Percentiles rank a stretch among this genome's conserved stretches.
phyloP scores from a whole-genome alignment of 2,329 filamentous ascomycete genomes.

The Beauveria bassiana region DNA sequence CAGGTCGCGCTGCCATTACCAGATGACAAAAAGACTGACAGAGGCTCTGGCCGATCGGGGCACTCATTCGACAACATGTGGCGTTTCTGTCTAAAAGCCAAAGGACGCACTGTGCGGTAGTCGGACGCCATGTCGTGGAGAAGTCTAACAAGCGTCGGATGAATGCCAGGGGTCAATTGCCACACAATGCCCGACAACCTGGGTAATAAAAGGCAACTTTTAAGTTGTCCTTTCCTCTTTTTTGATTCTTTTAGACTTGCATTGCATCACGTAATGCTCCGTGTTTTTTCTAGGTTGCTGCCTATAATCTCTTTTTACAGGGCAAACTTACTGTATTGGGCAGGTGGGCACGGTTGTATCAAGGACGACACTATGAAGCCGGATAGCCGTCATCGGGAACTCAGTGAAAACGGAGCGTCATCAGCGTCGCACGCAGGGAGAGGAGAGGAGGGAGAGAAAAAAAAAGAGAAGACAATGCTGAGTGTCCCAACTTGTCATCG shows the following conservation, averaged over 20 bases:
- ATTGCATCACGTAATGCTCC: neutral
- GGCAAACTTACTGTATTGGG: constrained; percentile 3
- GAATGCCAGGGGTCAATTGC: neutral
- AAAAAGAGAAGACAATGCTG: no score
- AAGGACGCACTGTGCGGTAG: no score
- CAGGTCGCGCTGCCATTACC: neutral
- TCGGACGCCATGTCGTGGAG: neutral
- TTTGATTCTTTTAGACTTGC: no score
- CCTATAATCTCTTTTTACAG: neutral
- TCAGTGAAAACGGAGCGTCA: neutral
- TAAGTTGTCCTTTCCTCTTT: no score
- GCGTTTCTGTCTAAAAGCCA: neutral
- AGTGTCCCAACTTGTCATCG: no score
- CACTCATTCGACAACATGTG: neutral
- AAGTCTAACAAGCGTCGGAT: neutral
- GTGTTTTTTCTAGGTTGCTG: neutral
- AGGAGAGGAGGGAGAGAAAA: no score
- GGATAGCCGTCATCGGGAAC: neutral
- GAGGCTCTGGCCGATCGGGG: neutral
- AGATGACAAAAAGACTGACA: neutral
- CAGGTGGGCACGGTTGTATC: neutral
- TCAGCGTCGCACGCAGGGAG: no score
- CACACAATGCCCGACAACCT: neutral
- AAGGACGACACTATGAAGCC: constrained; percentile 1
- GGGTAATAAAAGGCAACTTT: no score